phyloP scores from a whole-genome alignment of 2,329 filamentous ascomycete genomes.

The Arachnopeziza araneosa region DNA sequence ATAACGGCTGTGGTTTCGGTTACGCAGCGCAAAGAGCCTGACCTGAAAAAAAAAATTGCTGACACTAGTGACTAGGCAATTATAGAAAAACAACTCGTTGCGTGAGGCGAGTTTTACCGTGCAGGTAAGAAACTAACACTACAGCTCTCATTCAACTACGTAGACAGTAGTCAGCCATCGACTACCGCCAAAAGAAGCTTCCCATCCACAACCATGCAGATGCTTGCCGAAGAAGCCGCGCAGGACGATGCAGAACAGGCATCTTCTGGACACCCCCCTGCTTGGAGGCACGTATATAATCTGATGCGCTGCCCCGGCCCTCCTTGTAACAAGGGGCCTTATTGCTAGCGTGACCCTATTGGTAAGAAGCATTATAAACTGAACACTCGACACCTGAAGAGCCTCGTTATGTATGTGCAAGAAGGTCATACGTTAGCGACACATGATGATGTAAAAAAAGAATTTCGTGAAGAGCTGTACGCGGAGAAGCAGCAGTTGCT shows the following conservation, averaged over 20 bases:
- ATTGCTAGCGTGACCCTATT: conserved; percentile 10
- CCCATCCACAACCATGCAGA: conserved; percentile 15
- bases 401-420: conserved; percentile 7
- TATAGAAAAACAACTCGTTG: conserved; percentile 16
- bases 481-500: conserved; percentile 14
- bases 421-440: conserved; percentile 6
- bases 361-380: conserved; percentile 14
- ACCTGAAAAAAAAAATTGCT: too few species aligned
- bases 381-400: conserved; percentile 7
- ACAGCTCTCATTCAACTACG: conserved; percentile 19
- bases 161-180: conserved; percentile 7
- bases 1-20: too few species aligned
- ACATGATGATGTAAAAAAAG: conserved; percentile 10
- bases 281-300: conserved; percentile 5
- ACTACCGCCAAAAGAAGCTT: conserved; percentile 7
- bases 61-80: too few species aligned
- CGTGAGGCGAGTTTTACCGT: conserved; percentile 10
- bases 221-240: conserved; percentile 20
- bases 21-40: too few species aligned
- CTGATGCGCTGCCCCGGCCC: conserved; percentile 8
- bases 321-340: conserved; percentile 7
- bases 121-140: conserved; percentile 16
- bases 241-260: conserved; percentile 10
- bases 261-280: conserved; percentile 2
- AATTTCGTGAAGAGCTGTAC: conserved; percentile 10